Evolutionary conservation across 2,329 filamentous ascomycete species (phyloP), one percentile per base, ranked within the genome.

Genomic region (Leptodontidium sp.): DNA sequence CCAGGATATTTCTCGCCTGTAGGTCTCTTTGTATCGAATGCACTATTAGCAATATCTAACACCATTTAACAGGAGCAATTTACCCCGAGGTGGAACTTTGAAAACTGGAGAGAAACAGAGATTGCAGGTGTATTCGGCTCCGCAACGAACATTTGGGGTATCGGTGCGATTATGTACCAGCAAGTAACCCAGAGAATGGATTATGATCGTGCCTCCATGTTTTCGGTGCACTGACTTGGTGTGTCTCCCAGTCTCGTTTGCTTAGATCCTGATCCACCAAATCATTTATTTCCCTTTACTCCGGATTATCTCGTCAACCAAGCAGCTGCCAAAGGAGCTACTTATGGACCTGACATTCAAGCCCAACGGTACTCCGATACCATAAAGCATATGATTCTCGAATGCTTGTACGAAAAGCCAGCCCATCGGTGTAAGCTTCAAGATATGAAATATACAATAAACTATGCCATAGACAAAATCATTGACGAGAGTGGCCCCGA

Each of bases 391-490:
- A 32, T 66, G 26, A 61, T 66, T 7, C 64, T 66, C 14, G 40
- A 57, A 21, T 66, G 64, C 21, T 35, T 66, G 15, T 61, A 52
- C 47, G 64, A 66, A 15, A 66, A 43, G 43, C 64, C 64, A 59
- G 43, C 21, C 2, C 5, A 52, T 24, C 43, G 64, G 17, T 58
- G 53, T n/a, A 32, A 29, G 5, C 15, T 66, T 6, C 2, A 2
- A 9, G 11, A 40, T 5, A 32, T 66, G 55, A 66, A 66, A 43
- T 40, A 58, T 40, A 4, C 21, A 17, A 58, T 58, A 2, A 58
- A 38, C 8, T 40, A 40, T 11, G 32, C 32, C 1, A 35, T 58
- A n/a, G 53, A 58, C 32, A 17, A 38, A 11, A 38, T 38, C 9
- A 38, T 40, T 12, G 32, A 58, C 11, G 17, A 21, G 32, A 17